Conservation (phyloP, 257 asterid species). For the Prunella vulgaris region DNA sequence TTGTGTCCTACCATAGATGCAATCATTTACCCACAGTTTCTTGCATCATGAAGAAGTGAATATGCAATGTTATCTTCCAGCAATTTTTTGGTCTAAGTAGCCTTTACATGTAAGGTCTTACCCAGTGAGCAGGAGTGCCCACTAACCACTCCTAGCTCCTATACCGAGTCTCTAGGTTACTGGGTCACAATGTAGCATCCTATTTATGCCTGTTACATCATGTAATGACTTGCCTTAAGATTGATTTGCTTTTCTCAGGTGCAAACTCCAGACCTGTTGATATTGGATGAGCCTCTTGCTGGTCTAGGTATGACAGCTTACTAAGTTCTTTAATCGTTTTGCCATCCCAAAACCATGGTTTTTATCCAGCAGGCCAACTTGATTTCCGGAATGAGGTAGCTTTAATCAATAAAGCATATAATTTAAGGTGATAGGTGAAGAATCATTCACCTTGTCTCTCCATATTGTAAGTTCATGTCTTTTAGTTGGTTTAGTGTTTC, state of each 20-base stretch:
- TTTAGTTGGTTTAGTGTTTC: neutral
- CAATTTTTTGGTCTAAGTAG: conserved; percentile 8
- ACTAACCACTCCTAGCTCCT: conserved; percentile 4
- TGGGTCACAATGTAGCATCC: conserved; percentile 6
- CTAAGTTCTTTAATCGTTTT: too few species aligned
- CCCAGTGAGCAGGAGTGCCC: conserved; percentile 1
- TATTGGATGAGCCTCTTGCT: conserved; percentile 98
- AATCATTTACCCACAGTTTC: neutral
- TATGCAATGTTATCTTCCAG: neutral
- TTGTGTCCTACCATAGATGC: too few species aligned
- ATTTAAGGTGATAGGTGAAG: neutral
- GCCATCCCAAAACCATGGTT: too few species aligned
- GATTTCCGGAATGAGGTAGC: conserved; percentile 4
- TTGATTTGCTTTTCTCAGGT: conserved; percentile 49
- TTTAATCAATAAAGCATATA: conserved; percentile 13
- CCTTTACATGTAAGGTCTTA: conserved; percentile 5
- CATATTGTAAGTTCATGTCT: neutral
- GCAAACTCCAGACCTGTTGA: conserved; percentile 75
- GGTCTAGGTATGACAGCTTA: conserved; percentile 74
- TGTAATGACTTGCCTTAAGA: conserved; percentile 22
- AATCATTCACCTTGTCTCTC: neutral
- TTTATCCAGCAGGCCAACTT: too few species aligned
- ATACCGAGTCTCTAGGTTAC: conserved; percentile 11
- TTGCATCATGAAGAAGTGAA: conserved; percentile 1
- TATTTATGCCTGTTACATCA: neutral